These are phyloP conservation scores for Dothideomycetes sp. DNA, from an alignment of 2,329 filamentous ascomycete genomes.

Conservation along the genomic window DNA sequence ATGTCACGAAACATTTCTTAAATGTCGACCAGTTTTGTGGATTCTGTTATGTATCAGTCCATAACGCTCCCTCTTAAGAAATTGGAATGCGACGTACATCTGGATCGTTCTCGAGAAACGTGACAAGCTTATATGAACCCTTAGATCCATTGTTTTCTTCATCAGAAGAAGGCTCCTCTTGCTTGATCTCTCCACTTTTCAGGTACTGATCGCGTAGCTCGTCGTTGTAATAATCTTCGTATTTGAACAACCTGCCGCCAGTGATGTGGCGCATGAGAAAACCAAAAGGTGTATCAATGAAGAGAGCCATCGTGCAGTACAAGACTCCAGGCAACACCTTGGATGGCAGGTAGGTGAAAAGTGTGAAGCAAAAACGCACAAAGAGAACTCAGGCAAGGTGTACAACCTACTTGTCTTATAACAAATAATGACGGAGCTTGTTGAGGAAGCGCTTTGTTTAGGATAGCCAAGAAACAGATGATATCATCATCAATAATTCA, in stretches of 20 bases:
- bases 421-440: neutral
- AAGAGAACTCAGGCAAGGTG: too few species aligned
- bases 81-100: slow-evolving; percentile 17
- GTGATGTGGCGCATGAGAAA: slow-evolving; percentile 12
- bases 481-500: slow-evolving; percentile 1
- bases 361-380: neutral
- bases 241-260: slow-evolving; percentile 10
- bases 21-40: slow-evolving; percentile 38
- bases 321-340: neutral
- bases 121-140: slow-evolving; percentile 12
- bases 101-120: slow-evolving; percentile 11
- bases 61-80: neutral
- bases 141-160: slow-evolving; percentile 10
- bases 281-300: slow-evolving; percentile 13
- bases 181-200: neutral
- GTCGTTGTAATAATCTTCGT: slow-evolving; percentile 11
- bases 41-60: slow-evolving; percentile 22
- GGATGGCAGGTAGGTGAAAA: neutral
- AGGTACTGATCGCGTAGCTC: slow-evolving; percentile 7
- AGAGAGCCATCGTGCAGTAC: slow-evolving; percentile 3
- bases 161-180: slow-evolving; percentile 6
- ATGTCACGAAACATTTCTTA: slow-evolving; percentile 38
- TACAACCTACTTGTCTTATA: slow-evolving; percentile 5
- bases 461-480: neutral
- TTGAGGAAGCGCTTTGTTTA: neutral